A percentile compares a stretch with the other conserved stretches of the same genome.
Conservation (phyloP, 1,284 basidiomycete genomes). For the Ceratobasidium sp. region DNA sequence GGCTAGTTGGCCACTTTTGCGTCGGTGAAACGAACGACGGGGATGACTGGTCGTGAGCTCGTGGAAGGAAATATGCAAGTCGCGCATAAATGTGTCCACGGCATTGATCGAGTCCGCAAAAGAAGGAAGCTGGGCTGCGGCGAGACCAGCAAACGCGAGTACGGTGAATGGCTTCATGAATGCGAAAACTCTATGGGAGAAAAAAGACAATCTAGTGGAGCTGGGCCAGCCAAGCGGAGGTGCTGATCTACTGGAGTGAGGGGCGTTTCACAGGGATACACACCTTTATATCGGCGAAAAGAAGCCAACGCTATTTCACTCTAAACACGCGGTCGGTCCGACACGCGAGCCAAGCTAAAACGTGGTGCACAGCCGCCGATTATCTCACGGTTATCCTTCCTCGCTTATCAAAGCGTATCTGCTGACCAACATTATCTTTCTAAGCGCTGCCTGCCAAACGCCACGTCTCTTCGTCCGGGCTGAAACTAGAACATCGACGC, state of each 20-base stretch:
- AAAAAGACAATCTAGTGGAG: background rate
- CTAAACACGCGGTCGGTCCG: background rate
- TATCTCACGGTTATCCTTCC: background rate
- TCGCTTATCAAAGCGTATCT: background rate
- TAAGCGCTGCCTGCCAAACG: conserved; percentile 24
- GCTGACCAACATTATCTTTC: background rate
- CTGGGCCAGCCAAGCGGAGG: background rate
- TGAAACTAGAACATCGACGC: conserved; percentile 26
- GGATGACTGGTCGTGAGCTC: conserved; percentile 5
- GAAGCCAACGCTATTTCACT: conserved; percentile 8
- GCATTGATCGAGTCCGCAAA: conserved; percentile 30
- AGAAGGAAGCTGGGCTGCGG: conserved; percentile 27
- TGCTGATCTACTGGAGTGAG: background rate
- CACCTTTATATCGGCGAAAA: background rate
- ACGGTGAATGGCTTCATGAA: conserved; percentile 17
- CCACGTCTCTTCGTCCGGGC: conserved; percentile 12
- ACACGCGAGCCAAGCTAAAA: background rate
- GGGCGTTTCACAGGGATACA: background rate
- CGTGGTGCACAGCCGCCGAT: conserved; percentile 10
- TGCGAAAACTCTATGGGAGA: background rate
- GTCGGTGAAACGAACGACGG: conserved; percentile 25
- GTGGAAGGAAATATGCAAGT: conserved; percentile 19
- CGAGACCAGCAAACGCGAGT: conserved; percentile 4
- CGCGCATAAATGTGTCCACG: conserved; percentile 29
- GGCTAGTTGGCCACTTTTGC: conserved; percentile 4